Conservation (phyloP, 345 rosid species). For the Clarkia xantiana region DNA sequence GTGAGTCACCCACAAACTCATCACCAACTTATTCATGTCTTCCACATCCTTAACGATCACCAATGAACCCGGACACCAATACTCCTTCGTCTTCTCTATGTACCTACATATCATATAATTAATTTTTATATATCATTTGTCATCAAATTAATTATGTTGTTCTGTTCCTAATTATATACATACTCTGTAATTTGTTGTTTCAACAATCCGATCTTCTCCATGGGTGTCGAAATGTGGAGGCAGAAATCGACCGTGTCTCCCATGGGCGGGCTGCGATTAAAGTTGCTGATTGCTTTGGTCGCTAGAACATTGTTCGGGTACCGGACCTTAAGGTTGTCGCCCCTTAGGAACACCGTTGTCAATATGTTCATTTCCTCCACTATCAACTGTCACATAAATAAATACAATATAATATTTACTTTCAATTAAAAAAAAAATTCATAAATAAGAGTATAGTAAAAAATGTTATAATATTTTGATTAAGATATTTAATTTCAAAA, state of each 20-base stretch:
- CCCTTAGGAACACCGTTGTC: constrained; percentile 29
- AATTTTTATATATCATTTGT: too few species aligned
- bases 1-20: constrained; percentile 14
- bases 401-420: too few species aligned
- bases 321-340: constrained; percentile 28
- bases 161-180: not conserved
- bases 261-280: constrained; percentile 38
- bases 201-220: constrained; percentile 20
- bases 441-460: too few species aligned
- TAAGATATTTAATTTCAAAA: too few species aligned
- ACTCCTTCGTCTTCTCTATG: constrained; percentile 14
- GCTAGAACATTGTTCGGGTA: constrained; percentile 30
- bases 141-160: not conserved
- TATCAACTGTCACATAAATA: constrained; percentile 18
- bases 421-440: too few species aligned
- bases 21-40: constrained; percentile 37
- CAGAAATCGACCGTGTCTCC: constrained; percentile 25
- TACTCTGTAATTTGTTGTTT: constrained; percentile 19
- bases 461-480: too few species aligned
- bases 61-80: constrained; percentile 16
- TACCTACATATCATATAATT: too few species aligned
- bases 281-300: constrained; percentile 33
- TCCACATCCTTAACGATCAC: constrained; percentile 23
- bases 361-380: constrained; percentile 51
- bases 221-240: constrained; percentile 33